These are phyloP conservation scores for Suhomyces terraborum DNA, from an alignment of 1,139 yeast species.

Conservation along the genomic window DNA sequence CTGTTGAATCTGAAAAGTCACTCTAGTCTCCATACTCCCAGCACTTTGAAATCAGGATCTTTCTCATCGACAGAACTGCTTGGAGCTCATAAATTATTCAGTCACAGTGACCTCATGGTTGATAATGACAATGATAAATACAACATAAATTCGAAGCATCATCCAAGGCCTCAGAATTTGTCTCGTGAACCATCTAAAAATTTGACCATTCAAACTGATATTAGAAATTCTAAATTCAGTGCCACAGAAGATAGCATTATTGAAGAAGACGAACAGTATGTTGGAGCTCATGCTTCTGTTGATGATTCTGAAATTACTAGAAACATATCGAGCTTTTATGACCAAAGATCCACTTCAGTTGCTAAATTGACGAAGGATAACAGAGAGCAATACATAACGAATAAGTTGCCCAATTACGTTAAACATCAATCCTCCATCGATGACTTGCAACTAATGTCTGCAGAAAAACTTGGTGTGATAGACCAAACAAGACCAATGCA, in stretches of 20 bases:
- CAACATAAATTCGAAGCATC: conserved; percentile 18
- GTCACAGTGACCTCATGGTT: conserved; percentile 32
- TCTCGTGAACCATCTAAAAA: conserved; percentile 24
- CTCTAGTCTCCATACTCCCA: conserved; percentile 8
- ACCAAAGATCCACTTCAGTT: conserved; percentile 39
- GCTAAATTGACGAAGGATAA: conserved; percentile 34
- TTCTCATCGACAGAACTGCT: conserved; percentile 2
- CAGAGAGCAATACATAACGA: conserved; percentile 39
- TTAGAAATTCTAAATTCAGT: conserved; percentile 11
- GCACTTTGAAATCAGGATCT: conserved; percentile 9
- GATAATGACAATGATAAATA: conserved; percentile 34
- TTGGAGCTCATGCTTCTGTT: conserved; percentile 4
- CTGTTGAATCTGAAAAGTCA: conserved; percentile 15
- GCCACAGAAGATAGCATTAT: conserved; percentile 23
- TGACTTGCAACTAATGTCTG: conserved; percentile 43
- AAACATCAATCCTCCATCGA: conserved; percentile 47
- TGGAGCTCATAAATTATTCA: conserved; percentile 7
- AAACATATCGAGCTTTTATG: conserved; percentile 42
- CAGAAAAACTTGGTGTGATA: conserved; percentile 40
- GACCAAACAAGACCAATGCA: conserved; percentile 52
- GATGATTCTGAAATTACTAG: conserved; percentile 39
- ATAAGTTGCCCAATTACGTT: conserved; percentile 43
- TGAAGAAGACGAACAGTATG: conserved; percentile 21
- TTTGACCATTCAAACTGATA: conserved; percentile 12
- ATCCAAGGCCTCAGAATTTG: conserved; percentile 16